Base-by-base conservation (phyloP, 2,329 filamentous ascomycete genomes). In the Alternaria gansuensis region DNA sequence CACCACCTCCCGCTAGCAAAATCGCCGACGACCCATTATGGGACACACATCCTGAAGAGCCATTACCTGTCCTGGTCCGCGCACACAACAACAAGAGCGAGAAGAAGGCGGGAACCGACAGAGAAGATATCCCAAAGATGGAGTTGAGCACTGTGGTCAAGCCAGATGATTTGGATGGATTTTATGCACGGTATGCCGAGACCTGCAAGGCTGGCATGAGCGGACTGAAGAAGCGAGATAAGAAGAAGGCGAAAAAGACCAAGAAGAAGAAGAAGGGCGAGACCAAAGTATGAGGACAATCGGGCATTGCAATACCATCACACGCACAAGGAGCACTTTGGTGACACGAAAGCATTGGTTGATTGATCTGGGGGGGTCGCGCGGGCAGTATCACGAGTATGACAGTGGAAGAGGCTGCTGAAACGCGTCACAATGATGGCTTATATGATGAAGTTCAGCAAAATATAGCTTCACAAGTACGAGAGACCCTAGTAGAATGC, bases 161-260 rank as follows among this genome's bases (percentile, higher is more conserved):
- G 54, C 87, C 90, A 0, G 86, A 89, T 57, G 87, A 90, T 5
- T 77, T 98, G 10, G 93, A 96, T 53, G 81, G 77, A 0, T 99
- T 99, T 74, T 99, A 93, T 77, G 81, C 82, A 29, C 84, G 87
- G 51, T 99, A 98, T 80, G 93, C 93, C 23, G 95, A 98, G 67
- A 84, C 93, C 3, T 97, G 93, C 80, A 97, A 96, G 82, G 82
- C 84, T 0, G 92, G 93, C 5, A 97, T 98, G 93, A 84, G 86
- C 48, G 88, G 89, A 7, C 76, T 99, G 79, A 98, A 97, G 86
- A 97, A 96, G 75, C 85, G 95, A 68, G 94, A 98, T 80, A 86
- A 93, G 73, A 96, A 90, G 78, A 94, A 92, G 84, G 88, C 89
- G 67, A 91, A 90, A 80, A 87, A 86, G 82, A 91, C 90, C 75